These are phyloP conservation scores for Botryotinia calthae DNA, from an alignment of 2,329 filamentous ascomycete genomes.

Conservation along the genomic window DNA sequence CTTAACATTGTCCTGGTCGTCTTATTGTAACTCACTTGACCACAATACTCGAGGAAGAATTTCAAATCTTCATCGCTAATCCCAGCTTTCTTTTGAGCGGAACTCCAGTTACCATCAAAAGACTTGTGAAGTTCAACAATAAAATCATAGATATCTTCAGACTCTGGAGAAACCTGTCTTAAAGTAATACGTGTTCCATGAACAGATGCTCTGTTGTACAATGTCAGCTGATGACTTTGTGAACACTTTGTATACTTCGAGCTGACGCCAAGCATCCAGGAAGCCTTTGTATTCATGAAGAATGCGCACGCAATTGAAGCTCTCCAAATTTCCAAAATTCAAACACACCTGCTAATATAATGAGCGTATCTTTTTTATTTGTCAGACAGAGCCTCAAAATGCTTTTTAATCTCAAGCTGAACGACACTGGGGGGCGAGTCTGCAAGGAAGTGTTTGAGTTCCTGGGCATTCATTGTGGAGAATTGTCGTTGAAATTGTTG, in stretches of 20 bases:
- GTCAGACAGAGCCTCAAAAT: constrained; percentile 76
- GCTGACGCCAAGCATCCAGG: not conserved
- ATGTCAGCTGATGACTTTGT: constrained; percentile 18
- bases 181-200: constrained; percentile 75
- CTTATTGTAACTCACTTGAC: constrained; percentile 36
- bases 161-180: constrained; percentile 78
- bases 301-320: not conserved
- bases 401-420: constrained; percentile 83
- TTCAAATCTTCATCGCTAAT: constrained; percentile 63
- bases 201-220: constrained; percentile 62
- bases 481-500: constrained; percentile 30
- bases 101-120: constrained; percentile 67
- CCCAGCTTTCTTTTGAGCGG: constrained; percentile 61
- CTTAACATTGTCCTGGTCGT: not conserved
- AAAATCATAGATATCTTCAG: constrained; percentile 76
- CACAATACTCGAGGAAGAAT: constrained; percentile 72
- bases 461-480: constrained; percentile 53
- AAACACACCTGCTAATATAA: constrained; percentile 71
- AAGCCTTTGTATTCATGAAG: not conserved
- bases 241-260: constrained; percentile 1
- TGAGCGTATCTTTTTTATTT: constrained; percentile 89
- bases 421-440: constrained; percentile 89
- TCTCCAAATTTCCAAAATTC: not conserved
- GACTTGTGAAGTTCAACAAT: constrained; percentile 70
- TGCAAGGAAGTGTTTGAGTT: constrained; percentile 76